These are phyloP conservation scores for Epichloe uncinata DNA, from an alignment of 2,329 filamentous ascomycete genomes.

Conservation along the genomic window DNA sequence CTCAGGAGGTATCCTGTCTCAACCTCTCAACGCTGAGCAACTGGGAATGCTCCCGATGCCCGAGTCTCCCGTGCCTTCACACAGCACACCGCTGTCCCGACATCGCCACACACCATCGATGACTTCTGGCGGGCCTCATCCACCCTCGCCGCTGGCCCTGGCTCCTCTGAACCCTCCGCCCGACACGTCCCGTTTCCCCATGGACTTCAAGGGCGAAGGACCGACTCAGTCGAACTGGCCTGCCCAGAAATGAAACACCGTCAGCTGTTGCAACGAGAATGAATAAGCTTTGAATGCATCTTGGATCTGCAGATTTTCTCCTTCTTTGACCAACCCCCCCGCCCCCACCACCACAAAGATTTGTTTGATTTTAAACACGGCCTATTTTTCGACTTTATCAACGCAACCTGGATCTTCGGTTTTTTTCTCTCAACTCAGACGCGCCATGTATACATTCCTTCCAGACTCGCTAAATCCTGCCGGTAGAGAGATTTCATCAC, in stretches of 20 bases:
- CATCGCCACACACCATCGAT: constrained; percentile 25
- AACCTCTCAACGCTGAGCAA: constrained; percentile 30
- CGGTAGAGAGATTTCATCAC: background rate
- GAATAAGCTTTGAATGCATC: constrained; percentile 11
- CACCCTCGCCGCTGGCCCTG: constrained; percentile 22
- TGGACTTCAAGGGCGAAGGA: constrained; percentile 20
- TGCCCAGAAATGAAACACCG: background rate
- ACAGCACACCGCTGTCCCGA: constrained; percentile 18
- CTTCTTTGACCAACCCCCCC: too few relatives aligned
- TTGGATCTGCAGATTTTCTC: constrained; percentile 9
- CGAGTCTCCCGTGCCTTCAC: constrained; percentile 29
- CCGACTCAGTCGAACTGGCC: background rate
- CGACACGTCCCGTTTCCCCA: background rate
- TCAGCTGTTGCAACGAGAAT: constrained; percentile 9
- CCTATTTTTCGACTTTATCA: too few relatives aligned
- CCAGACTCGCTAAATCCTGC: constrained; percentile 19
- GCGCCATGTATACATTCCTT: constrained; percentile 26
- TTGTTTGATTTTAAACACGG: too few relatives aligned
- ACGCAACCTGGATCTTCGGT: too few relatives aligned
- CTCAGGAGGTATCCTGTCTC: constrained; percentile 27
- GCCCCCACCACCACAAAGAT: too few relatives aligned
- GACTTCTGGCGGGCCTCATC: constrained; percentile 20
- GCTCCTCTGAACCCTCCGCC: constrained; percentile 15
- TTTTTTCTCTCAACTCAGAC: constrained; percentile 14
- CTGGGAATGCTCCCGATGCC: constrained; percentile 31